These are phyloP conservation scores for Sphaerostilbella broomeana DNA, from an alignment of 2,329 filamentous ascomycete species.

Conservation along the genomic window DNA sequence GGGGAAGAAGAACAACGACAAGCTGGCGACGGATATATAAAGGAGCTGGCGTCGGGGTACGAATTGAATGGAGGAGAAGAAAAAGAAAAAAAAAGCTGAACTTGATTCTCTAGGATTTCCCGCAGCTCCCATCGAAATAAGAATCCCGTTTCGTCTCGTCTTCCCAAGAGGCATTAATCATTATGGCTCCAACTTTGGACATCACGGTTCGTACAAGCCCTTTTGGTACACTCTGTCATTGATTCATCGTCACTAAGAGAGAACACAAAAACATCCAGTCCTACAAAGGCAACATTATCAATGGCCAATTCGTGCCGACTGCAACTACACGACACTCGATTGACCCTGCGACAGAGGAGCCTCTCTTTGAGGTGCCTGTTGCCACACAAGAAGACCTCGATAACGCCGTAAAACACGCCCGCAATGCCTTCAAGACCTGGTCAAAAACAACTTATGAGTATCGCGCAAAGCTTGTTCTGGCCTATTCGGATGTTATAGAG, in stretches of 20 bases:
- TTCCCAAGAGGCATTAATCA: neutral
- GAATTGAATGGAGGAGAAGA: too few relatives aligned
- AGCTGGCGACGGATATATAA: neutral
- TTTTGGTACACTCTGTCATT: too few relatives aligned
- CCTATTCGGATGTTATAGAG: conserved; percentile 24
- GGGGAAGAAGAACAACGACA: too few relatives aligned
- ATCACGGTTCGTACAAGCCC: conserved; percentile 6
- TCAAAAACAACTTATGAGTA: conserved; percentile 21
- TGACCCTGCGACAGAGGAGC: conserved; percentile 27
- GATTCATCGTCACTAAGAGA: neutral
- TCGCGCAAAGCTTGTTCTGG: conserved; percentile 19
- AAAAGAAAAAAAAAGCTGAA: too few relatives aligned
- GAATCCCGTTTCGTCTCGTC: too few relatives aligned
- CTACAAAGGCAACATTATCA: conserved; percentile 19
- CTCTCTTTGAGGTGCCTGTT: conserved; percentile 26
- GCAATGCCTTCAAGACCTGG: conserved; percentile 25
- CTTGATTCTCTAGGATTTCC: too few relatives aligned
- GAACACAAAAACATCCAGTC: neutral
- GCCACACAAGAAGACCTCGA: conserved; percentile 25
- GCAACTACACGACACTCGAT: conserved; percentile 16
- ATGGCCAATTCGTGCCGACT: conserved; percentile 19
- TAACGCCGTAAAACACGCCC: conserved; percentile 22
- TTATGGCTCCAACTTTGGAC: neutral
- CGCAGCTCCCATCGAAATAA: too few relatives aligned
- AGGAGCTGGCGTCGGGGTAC: neutral